Evolutionary conservation across 1,284 basidiomycete species (phyloP), one percentile per base, ranked within the genome.

Genomic region (Ustilago shanxiensis): DNA sequence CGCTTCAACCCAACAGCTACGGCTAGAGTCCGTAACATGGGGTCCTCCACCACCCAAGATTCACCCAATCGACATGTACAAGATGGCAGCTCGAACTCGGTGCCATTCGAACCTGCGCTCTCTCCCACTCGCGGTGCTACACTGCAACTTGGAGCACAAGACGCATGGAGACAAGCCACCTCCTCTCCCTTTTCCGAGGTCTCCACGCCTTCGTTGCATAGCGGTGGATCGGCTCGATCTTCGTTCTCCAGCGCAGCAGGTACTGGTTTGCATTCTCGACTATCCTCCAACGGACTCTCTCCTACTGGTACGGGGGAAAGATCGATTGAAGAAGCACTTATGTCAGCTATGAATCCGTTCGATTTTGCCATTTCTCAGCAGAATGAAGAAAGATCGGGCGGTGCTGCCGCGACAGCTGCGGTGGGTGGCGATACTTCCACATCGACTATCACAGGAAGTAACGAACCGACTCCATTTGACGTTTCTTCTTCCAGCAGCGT

Each of bases 131-230:
- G 70, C 16, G 53, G 49, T 6, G 35, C 28, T 1, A 44, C 22
- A 26, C 10, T 71, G 62, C 62, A 71, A 35, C 35, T 71, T 11
- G 56, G 57, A 7, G 55, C 18, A 20, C 47, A 61, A 14, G 72
- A 70, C 26, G 59, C 66, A 7, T 76, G 73, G 73, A 61, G 73
- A 29, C 72, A 75, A 53, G 61, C 56, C n/a, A n/a, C n/a, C 5
- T 74, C 72, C 14, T 78, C 72, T 50, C 72, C 76, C 4, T 78
- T 71, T 16, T 71, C 67, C 8, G 76, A 78, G 29, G 76, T 66
- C 0, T 74, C 70, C 13, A 66, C 75, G 41, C 75, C 70, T 6
- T 64, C 60, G 41, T 55, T 73, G 44, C 75, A 69, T 13, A 56
- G 65, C 22, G 58, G 69, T 9, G 66, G 74, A 41, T 73, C 70